A percentile compares a stretch with the other conserved stretches of the same genome.
phyloP scores from a whole-genome alignment of 192 early-diverging fungal genomes.

The Coemansia sp. region DNA sequence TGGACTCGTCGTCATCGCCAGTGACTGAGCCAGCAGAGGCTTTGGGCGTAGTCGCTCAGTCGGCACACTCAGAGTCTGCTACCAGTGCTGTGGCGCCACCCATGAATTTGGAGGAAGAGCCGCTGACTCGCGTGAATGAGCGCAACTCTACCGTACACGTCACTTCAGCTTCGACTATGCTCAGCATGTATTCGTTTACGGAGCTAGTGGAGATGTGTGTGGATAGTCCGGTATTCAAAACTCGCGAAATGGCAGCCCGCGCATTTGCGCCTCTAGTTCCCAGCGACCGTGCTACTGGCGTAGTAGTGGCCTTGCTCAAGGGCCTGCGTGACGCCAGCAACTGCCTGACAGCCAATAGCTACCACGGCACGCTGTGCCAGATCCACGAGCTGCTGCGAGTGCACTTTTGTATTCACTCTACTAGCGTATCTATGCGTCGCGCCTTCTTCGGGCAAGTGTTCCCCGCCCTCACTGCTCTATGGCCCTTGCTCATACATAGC shows the following conservation, averaged over 20 bases:
- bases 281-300: slow-evolving; percentile 46
- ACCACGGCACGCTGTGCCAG: slow-evolving; percentile 77
- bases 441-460: slow-evolving; percentile 33
- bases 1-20: slow-evolving; percentile 28
- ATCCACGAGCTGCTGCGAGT: slow-evolving; percentile 67
- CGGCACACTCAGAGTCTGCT: slow-evolving; percentile 34
- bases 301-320: slow-evolving; percentile 54
- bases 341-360: slow-evolving; percentile 61
- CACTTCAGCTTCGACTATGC: slow-evolving; percentile 45
- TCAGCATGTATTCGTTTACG: slow-evolving; percentile 54
- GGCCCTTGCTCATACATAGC: slow-evolving; percentile 28
- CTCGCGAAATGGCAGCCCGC: slow-evolving; percentile 83
- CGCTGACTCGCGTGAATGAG: slow-evolving; percentile 46
- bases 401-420: slow-evolving; percentile 53
- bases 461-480: slow-evolving; percentile 41
- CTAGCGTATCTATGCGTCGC: slow-evolving; percentile 8
- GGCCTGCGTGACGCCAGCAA: slow-evolving; percentile 52
- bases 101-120: slow-evolving; percentile 48
- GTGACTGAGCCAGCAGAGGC: slow-evolving; percentile 5
- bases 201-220: slow-evolving; percentile 52
- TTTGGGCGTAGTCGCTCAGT: slow-evolving; percentile 22
- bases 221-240: slow-evolving; percentile 59
- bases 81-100: slow-evolving; percentile 45
- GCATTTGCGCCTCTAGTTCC: slow-evolving; percentile 76
- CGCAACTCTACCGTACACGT: slow-evolving; percentile 53